phyloP scores from a whole-genome alignment of 208 protist genomes.

The Naegleria lovaniensis region DNA sequence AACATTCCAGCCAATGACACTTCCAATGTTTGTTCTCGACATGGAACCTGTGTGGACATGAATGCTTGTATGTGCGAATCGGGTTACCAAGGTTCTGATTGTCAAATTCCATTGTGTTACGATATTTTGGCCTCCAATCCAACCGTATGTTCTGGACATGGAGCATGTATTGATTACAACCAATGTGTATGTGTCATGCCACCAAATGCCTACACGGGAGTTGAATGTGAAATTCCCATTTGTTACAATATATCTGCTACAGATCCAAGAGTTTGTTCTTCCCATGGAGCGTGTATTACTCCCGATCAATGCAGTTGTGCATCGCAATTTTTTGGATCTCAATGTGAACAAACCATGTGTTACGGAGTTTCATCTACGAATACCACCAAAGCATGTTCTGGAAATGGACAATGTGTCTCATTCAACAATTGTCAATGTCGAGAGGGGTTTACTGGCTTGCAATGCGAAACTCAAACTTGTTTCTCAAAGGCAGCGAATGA shows the following conservation, averaged over 20 bases:
- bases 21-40: not conserved
- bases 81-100: not conserved
- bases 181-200: not conserved
- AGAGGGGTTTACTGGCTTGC: not conserved
- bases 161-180: not conserved
- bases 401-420: not conserved
- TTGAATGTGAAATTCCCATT: not conserved
- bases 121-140: not conserved
- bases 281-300: not conserved
- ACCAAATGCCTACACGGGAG: not conserved
- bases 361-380: not conserved
- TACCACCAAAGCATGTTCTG: not conserved
- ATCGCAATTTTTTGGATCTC: not conserved
- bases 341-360: not conserved
- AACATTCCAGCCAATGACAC: not conserved
- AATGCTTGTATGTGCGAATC: not conserved
- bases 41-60: not conserved
- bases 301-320: not conserved
- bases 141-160: not conserved
- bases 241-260: not conserved
- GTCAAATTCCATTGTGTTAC: not conserved
- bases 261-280: not conserved
- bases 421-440: not conserved
- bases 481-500: not conserved
- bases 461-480: not conserved